Evolutionary conservation across 2,329 filamentous ascomycete species (phyloP).

Genomic region (Ophiostoma triangulosporum): DNA sequence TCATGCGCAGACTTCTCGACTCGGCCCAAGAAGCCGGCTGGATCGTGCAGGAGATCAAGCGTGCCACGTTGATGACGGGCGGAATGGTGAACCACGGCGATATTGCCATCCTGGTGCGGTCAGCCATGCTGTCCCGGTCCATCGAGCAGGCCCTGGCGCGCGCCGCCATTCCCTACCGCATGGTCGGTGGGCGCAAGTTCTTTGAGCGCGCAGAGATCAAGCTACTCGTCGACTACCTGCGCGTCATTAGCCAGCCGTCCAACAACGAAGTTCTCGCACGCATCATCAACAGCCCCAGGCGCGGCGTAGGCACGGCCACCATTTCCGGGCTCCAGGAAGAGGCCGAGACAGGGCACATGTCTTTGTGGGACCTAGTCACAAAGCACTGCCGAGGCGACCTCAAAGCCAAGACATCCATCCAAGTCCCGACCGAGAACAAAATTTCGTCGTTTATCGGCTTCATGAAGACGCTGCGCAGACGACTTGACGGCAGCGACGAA

Average conservation of each 20-base stretch:
- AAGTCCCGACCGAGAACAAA: constrained; percentile 12
- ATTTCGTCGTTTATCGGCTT: background rate
- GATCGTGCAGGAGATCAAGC: constrained; percentile 73
- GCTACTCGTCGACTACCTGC: constrained; percentile 73
- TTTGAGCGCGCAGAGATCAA: constrained; percentile 88
- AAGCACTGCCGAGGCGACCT: constrained; percentile 39
- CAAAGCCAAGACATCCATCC: constrained; percentile 34
- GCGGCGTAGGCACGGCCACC: constrained; percentile 69
- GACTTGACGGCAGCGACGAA: background rate
- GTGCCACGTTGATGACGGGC: constrained; percentile 57
- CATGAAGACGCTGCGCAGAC: background rate
- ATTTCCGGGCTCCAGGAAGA: constrained; percentile 62
- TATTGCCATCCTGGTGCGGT: constrained; percentile 76
- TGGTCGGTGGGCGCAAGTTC: constrained; percentile 84
- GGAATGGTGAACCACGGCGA: constrained; percentile 61
- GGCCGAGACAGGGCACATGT: constrained; percentile 53
- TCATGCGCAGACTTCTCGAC: constrained; percentile 60
- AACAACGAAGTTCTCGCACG: constrained; percentile 77
- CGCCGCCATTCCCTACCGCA: constrained; percentile 72
- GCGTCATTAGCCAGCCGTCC: constrained; percentile 69
- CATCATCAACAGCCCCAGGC: constrained; percentile 71
- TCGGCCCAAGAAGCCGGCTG: constrained; percentile 67
- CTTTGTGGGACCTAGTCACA: constrained; percentile 61
- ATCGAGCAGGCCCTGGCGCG: constrained; percentile 74
- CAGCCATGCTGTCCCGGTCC: constrained; percentile 68